Conservation (phyloP, 495 filamentous ascomycete species). For the Penicillium samsonianum region DNA sequence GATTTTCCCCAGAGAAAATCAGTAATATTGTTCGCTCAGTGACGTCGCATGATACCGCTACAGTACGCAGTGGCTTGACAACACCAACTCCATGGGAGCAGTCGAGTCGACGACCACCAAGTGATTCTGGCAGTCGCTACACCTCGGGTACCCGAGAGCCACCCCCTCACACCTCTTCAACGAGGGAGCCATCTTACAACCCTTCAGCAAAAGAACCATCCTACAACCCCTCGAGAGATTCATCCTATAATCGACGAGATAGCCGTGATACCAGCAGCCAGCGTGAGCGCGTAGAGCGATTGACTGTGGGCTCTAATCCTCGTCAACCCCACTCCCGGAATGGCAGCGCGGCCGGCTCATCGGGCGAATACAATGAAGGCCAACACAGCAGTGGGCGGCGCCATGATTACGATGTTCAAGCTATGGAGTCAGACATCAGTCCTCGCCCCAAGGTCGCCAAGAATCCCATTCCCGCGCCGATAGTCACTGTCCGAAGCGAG, state of each 20-base stretch:
- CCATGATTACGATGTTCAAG: constrained; percentile 94
- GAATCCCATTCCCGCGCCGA: constrained; percentile 90
- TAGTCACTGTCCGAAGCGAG: constrained; percentile 90
- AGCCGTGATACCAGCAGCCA: constrained; percentile 57
- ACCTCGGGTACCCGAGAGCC: constrained; percentile 21
- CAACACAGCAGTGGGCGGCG: constrained; percentile 55
- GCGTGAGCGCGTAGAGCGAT: constrained; percentile 59
- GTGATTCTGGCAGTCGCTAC: constrained; percentile 47
- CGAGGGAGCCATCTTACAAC: constrained; percentile 6
- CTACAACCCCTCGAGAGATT: constrained; percentile 7
- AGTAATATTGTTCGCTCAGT: constrained; percentile 90
- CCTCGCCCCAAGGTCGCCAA: constrained; percentile 68
- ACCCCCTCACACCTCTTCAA: background rate
- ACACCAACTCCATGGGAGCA: constrained; percentile 63
- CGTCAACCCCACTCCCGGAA: constrained; percentile 64
- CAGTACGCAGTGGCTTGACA: constrained; percentile 50
- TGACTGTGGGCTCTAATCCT: constrained; percentile 46
- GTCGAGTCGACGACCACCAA: constrained; percentile 49
- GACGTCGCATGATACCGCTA: constrained; percentile 62
- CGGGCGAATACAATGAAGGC: constrained; percentile 73
- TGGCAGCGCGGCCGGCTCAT: constrained; percentile 72
- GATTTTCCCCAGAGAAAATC: constrained; percentile 72
- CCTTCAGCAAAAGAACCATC: constrained; percentile 9
- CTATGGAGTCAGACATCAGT: constrained; percentile 86
- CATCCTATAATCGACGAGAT: constrained; percentile 40